phyloP scores from a whole-genome alignment of 2,329 filamentous ascomycete genomes.

The Fusarium nurragi region DNA sequence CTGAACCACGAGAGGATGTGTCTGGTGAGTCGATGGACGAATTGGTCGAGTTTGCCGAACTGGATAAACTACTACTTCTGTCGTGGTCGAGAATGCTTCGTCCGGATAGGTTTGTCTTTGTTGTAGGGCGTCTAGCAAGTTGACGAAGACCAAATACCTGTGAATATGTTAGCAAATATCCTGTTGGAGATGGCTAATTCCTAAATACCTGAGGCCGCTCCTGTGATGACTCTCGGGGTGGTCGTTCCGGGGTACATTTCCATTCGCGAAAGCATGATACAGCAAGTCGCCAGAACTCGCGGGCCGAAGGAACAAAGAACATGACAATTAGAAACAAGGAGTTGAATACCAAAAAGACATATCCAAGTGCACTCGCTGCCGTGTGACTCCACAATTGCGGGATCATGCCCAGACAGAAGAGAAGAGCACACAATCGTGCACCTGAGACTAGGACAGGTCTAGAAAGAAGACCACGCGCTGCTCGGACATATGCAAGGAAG shows the following conservation, averaged over 20 bases:
- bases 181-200: rapidly evolving
- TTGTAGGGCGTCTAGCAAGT: conserved; percentile 41
- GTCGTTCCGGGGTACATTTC: not conserved
- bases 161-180: conserved; percentile 61
- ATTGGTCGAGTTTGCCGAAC: not conserved
- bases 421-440: conserved; percentile 23
- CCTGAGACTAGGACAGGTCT: conserved; percentile 3
- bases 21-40: not conserved
- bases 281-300: conserved; percentile 17
- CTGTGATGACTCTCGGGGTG: not conserved
- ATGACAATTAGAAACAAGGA: conserved; percentile 57
- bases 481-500: conserved; percentile 64
- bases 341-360: conserved; percentile 72
- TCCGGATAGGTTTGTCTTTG: conserved; percentile 27
- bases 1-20: conserved; percentile 12
- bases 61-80: conserved; percentile 2
- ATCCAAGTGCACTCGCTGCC: conserved; percentile 74
- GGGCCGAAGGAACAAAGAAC: conserved; percentile 32
- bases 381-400: conserved; percentile 70
- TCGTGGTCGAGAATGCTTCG: not conserved
- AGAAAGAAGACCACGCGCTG: conserved; percentile 53
- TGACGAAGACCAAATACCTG: conserved; percentile 44
- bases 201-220: conserved; percentile 31
- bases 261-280: not conserved
- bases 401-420: conserved; percentile 56